Evolutionary conservation across 345 rosid species (phyloP).

Genomic region (Cochlearia excelsa): DNA sequence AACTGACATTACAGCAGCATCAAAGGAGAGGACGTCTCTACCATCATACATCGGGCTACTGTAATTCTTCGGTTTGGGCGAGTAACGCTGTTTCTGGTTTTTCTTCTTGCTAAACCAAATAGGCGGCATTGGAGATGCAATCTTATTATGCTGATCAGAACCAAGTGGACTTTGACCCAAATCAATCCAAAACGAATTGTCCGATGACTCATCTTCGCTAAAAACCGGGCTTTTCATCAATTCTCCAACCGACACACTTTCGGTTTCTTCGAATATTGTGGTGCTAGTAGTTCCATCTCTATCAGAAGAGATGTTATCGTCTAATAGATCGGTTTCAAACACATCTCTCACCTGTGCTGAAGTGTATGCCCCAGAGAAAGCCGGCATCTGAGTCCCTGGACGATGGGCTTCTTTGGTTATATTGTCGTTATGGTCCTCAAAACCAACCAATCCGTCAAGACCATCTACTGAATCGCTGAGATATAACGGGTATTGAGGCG

Average conservation of each 20-base stretch:
- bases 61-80: slow-evolving; percentile 51
- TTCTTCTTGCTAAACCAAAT: slow-evolving; percentile 67
- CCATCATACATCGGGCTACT: slow-evolving; percentile 68
- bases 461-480: slow-evolving; percentile 84
- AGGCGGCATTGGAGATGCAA: slow-evolving; percentile 71
- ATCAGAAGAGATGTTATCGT: slow-evolving; percentile 71
- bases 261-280: slow-evolving; percentile 88
- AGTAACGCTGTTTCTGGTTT: slow-evolving; percentile 48
- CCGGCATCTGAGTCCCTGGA: slow-evolving; percentile 69
- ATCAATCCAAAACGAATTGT: slow-evolving; percentile 91
- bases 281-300: slow-evolving; percentile 72
- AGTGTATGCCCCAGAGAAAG: slow-evolving; percentile 87
- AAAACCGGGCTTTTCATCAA: slow-evolving; percentile 93
- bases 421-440: slow-evolving; percentile 53
- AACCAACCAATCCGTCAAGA: slow-evolving; percentile 56
- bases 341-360: slow-evolving; percentile 92
- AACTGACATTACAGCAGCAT: slow-evolving; percentile 70
- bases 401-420: slow-evolving; percentile 48
- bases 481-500: slow-evolving; percentile 84
- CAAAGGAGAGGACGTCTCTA: slow-evolving; percentile 66
- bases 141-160: slow-evolving; percentile 55
- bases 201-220: slow-evolving; percentile 95
- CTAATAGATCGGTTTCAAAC: slow-evolving; percentile 76
- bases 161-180: slow-evolving; percentile 93
- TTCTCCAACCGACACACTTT: slow-evolving; percentile 87